Evolutionary conservation across 2,329 filamentous ascomycete species (phyloP), one percentile per base, ranked within the genome.

Genomic region (Fusarium nelsonii): DNA sequence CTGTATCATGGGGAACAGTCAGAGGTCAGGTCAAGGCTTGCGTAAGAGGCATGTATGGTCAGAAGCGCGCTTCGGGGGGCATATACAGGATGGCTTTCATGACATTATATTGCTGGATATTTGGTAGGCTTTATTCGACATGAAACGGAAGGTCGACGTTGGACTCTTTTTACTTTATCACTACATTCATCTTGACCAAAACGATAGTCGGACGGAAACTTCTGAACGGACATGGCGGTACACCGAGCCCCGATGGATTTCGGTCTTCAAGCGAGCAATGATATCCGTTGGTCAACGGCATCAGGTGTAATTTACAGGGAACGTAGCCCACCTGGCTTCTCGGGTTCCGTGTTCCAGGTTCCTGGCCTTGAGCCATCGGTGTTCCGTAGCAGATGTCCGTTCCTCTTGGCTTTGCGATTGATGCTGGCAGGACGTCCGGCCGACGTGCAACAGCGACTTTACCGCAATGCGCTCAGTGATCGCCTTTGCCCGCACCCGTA

Each of bases 201-300:
- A 14, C 23, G 8, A 9, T 49, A 4, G 6, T 28, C 20, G 34
- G 4, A 10, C 11, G 14, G 15, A 20, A n/a, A 23, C 15, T 26
- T 4, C 2, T 28, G 23, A 26, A 26, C 33, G 33, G 33, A 28
- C 23, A 39, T 30, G 48, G 7, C 6, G 12, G 20, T 30, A 50
- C 8, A 28, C 34, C 48, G 34, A 39, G 36, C 48, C 15, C 23
- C 48, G 48, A 51, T 51, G 48, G 48, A 51, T 34, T 51, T 51
- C 23, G 33, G 48, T 18, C 9, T 9, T 39, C 5, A 20, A 20
- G 18, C 8, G 4, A 37, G 16, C n/a, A 51, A n/a, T 23, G 32
- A 18, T 34, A n/a, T 51, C 48, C 48, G 23, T 18, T 28, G 33
- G 8, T 11, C 33, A 39, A 15, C 26, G 20, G 16, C 15, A 9